Evolutionary conservation across 768 basidiomycete genomes (phyloP).

Genomic region (Amanita pseudoporphyria): DNA sequence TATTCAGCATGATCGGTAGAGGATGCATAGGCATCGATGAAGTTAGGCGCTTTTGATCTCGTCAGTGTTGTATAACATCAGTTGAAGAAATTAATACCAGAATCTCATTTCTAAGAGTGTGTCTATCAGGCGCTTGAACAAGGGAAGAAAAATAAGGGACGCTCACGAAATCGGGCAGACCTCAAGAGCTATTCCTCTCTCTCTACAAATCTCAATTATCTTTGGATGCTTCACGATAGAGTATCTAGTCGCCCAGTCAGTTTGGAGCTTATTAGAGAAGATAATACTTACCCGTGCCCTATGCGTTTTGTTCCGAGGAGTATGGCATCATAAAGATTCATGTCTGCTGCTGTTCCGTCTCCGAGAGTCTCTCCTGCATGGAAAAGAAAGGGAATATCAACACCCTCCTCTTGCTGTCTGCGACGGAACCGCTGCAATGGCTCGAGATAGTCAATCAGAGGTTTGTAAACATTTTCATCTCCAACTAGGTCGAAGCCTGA

Average conservation of each 20-base stretch:
- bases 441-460: constrained; percentile 54
- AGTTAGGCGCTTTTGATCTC: constrained; percentile 46
- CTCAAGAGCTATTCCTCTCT: constrained; percentile 57
- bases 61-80: not conserved
- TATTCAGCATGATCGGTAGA: constrained; percentile 58
- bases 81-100: constrained; percentile 31
- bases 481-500: constrained; percentile 79
- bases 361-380: constrained; percentile 78
- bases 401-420: constrained; percentile 42
- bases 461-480: constrained; percentile 50
- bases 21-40: constrained; percentile 79
- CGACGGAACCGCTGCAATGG: constrained; percentile 50
- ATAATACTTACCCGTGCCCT: constrained; percentile 54
- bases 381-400: constrained; percentile 69
- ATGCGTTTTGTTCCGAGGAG: constrained; percentile 72
- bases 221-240: constrained; percentile 72
- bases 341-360: constrained; percentile 61
- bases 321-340: constrained; percentile 73
- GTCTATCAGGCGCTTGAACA: not conserved
- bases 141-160: constrained; percentile 5
- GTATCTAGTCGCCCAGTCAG: constrained; percentile 30
- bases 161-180: constrained; percentile 77
- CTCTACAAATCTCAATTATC: constrained; percentile 56
- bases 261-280: not conserved
- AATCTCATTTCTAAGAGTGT: constrained; percentile 51